These are phyloP conservation scores for Cinnamomum chago DNA, from an alignment of 164 flowering plant genomes.

Conservation along the genomic window DNA sequence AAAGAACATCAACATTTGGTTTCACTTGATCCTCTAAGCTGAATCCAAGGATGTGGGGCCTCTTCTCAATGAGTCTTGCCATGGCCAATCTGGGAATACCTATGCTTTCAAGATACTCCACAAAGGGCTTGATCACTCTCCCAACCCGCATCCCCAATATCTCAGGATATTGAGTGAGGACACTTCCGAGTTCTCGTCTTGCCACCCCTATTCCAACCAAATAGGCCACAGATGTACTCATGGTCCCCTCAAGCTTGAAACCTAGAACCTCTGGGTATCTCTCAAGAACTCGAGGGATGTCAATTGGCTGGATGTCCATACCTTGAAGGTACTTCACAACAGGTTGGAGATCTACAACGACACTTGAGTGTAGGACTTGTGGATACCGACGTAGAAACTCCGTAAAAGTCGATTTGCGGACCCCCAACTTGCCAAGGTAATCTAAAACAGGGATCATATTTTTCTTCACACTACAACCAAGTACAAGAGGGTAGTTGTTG, in stretches of 20 bases:
- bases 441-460: slow-evolving; percentile 98
- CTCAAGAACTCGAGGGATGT: slow-evolving; percentile 80
- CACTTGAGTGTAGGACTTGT: slow-evolving; percentile 93
- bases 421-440: slow-evolving; percentile 88
- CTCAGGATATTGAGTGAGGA: slow-evolving; percentile 74
- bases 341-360: slow-evolving; percentile 88
- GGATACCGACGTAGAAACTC: slow-evolving; percentile 84
- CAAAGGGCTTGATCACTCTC: slow-evolving; percentile 83
- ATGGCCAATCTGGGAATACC: slow-evolving; percentile 78
- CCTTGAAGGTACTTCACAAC: slow-evolving; percentile 90
- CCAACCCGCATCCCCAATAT: slow-evolving; percentile 95
- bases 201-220: slow-evolving; percentile 89
- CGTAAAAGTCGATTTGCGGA: slow-evolving; percentile 63
- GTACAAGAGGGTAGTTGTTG: slow-evolving; percentile 87
- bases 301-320: slow-evolving; percentile 74
- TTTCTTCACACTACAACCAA: slow-evolving; percentile 96
- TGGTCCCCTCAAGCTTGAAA: slow-evolving; percentile 94
- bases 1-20: slow-evolving; percentile 56
- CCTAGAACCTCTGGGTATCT: slow-evolving; percentile 88
- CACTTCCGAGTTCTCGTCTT: slow-evolving; percentile 77
- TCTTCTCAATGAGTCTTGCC: slow-evolving; percentile 82
- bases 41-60: slow-evolving; percentile 84
- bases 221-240: slow-evolving; percentile 99
- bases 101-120: slow-evolving; percentile 69
- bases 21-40: slow-evolving; percentile 65